Conservation (phyloP, 345 rosid species). For the Eucalyptus pauciflora region DNA sequence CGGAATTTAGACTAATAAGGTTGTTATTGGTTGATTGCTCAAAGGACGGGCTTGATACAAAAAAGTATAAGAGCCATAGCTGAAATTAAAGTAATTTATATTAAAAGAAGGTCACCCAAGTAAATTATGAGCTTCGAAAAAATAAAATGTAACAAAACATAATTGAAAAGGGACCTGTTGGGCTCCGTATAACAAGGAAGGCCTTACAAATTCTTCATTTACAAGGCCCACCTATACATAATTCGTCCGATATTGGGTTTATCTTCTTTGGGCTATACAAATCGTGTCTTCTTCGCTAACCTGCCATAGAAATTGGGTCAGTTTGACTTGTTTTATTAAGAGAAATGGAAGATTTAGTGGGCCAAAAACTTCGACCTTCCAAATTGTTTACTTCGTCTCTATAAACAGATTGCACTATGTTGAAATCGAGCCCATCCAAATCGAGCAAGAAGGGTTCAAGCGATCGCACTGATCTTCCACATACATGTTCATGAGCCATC, state of each 20-base stretch:
- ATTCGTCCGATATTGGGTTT: background rate
- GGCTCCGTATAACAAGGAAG: background rate
- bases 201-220: background rate
- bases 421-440: slow-evolving; percentile 1
- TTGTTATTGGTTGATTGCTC: too few relatives aligned
- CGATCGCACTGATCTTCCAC: background rate
- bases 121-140: background rate
- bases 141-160: background rate
- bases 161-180: background rate
- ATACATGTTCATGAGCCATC: background rate
- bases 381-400: background rate
- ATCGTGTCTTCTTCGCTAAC: background rate
- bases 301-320: background rate
- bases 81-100: too few relatives aligned
- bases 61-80: too few relatives aligned
- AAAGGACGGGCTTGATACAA: too few relatives aligned
- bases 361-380: background rate
- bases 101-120: too few relatives aligned
- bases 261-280: background rate
- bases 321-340: background rate
- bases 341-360: background rate
- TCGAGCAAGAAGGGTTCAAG: background rate
- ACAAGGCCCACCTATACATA: background rate
- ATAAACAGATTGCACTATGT: background rate
- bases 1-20: too few relatives aligned